Evolutionary conservation across 805 yeast species (phyloP), one percentile per base, ranked within the genome.

Genomic region (Ascoidea rubescens): DNA sequence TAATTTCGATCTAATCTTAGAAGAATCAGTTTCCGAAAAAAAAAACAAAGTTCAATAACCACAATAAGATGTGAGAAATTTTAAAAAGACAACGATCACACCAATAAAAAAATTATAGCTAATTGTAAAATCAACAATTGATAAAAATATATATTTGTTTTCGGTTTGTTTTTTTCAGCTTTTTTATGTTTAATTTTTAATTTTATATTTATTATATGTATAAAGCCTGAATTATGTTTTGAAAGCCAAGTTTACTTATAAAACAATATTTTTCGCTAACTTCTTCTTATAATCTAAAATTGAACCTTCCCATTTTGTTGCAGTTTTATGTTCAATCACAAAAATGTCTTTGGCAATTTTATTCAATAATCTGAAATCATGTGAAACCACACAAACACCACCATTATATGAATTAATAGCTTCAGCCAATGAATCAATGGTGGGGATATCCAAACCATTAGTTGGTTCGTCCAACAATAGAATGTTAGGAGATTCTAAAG

Each of bases 391-490:
- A 59, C 89, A 95, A 52, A 91, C 96, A 78, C 99, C 99, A 73
- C 99, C 99, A 66, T 83, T 86, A 78, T 87, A 93, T 37, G 80
- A 84, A 59, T 89, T 83, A 67, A 93, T 91, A 58, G 99, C 99
- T 53, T 85, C 95, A 51, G 97, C 99, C 63, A 93, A 77, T 47
- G 99, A 93, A 72, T 93, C 99, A 67, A 93, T 93, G 51, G 99
- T 90, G 64, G 97, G 89, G 63, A 93, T 91, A 77, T 93, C 99
- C 71, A 93, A 77, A 78, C 98, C 98, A 79, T 93, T 93, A 60
- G 99, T 93, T 80, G 99, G 99, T 83, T 93, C 99, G 77, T 93
- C 99, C 72, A 93, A 77, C 67, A 93, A 74, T 63, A 93, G 75
- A 69, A 93, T 87, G 72, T 93, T 93, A 64, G 99, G 99, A 57